These are phyloP conservation scores for Tolypocladium tropicale DNA, from an alignment of 2,329 filamentous ascomycete genomes.

Conservation along the genomic window DNA sequence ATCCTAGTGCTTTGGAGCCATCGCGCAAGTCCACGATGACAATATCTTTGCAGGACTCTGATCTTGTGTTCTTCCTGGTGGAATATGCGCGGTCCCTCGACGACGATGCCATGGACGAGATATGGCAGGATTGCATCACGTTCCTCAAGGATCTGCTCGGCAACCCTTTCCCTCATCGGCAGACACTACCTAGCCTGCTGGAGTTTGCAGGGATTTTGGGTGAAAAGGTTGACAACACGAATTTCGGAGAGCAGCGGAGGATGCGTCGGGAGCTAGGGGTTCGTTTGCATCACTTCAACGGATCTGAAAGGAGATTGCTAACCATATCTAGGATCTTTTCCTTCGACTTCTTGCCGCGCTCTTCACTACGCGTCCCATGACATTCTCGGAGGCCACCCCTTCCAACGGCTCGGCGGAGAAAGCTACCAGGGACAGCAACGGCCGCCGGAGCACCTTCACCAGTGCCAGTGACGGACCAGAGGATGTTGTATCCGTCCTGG, in stretches of 20 bases:
- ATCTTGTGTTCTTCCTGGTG: slow-evolving; percentile 80
- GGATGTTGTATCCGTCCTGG: slow-evolving; percentile 72
- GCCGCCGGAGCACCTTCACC: slow-evolving; percentile 23
- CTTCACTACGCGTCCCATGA: slow-evolving; percentile 78
- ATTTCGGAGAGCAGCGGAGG: slow-evolving; percentile 85
- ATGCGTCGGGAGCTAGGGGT: slow-evolving; percentile 87
- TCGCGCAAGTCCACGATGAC: slow-evolving; percentile 80
- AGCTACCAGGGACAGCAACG: slow-evolving; percentile 22
- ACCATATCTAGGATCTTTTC: slow-evolving; percentile 62
- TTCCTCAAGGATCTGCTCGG: slow-evolving; percentile 84
- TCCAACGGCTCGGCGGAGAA: slow-evolving; percentile 27
- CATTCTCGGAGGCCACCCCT: slow-evolving; percentile 47
- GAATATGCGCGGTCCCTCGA: slow-evolving; percentile 85
- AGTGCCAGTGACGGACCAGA: slow-evolving; percentile 44
- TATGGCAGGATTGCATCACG: slow-evolving; percentile 88
- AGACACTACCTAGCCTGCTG: slow-evolving; percentile 75
- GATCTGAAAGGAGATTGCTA: neutral
- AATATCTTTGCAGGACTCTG: slow-evolving; percentile 70
- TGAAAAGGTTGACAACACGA: slow-evolving; percentile 95
- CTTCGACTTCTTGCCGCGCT: slow-evolving; percentile 81
- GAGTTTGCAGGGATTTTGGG: slow-evolving; percentile 86
- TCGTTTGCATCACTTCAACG: slow-evolving; percentile 24
- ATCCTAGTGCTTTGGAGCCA: slow-evolving; percentile 68
- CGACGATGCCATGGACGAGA: slow-evolving; percentile 96
- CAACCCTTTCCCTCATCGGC: slow-evolving; percentile 90